Percentiles rank a stretch among this genome's conserved stretches.
These are phyloP conservation scores for Fusarium sp. DNA, from an alignment of 2,329 filamentous ascomycete genomes.

Conservation along the genomic window DNA sequence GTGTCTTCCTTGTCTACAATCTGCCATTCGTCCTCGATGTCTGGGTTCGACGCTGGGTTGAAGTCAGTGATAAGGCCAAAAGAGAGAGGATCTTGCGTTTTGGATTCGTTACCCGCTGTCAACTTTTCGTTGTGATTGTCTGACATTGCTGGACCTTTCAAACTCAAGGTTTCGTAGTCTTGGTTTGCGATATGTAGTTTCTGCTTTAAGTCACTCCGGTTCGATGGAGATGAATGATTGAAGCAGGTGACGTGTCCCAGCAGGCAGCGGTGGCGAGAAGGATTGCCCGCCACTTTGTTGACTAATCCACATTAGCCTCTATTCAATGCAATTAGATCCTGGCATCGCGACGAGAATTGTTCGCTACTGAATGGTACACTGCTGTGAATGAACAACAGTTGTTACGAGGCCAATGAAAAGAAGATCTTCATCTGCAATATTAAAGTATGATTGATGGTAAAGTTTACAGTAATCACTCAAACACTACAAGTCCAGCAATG, in stretches of 20 bases:
- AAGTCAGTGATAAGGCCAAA: neutral
- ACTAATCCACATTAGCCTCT: neutral
- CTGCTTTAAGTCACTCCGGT: neutral
- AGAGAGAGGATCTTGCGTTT: neutral
- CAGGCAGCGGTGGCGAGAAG: neutral
- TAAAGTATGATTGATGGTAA: neutral
- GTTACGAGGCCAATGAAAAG: neutral
- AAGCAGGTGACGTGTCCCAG: neutral
- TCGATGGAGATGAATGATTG: neutral
- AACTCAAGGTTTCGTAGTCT: fast-evolving
- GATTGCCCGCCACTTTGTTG: neutral
- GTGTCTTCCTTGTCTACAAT: neutral
- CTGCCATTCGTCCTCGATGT: constrained; percentile 17
- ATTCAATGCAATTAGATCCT: neutral
- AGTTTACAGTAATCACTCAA: fast-evolving
- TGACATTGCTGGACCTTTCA: neutral
- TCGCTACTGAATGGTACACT: neutral
- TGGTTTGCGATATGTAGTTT: fast-evolving
- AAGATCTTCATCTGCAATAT: neutral
- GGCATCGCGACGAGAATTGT: fast-evolving
- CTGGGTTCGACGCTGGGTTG: neutral
- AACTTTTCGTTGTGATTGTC: neutral
- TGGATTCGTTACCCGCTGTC: fast-evolving
- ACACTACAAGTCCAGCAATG: constrained; percentile 11
- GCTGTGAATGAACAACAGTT: neutral